Evolutionary conservation across 2,329 filamentous ascomycete genomes (phyloP).

Genomic region (Phyllosticta citrichinensis): DNA sequence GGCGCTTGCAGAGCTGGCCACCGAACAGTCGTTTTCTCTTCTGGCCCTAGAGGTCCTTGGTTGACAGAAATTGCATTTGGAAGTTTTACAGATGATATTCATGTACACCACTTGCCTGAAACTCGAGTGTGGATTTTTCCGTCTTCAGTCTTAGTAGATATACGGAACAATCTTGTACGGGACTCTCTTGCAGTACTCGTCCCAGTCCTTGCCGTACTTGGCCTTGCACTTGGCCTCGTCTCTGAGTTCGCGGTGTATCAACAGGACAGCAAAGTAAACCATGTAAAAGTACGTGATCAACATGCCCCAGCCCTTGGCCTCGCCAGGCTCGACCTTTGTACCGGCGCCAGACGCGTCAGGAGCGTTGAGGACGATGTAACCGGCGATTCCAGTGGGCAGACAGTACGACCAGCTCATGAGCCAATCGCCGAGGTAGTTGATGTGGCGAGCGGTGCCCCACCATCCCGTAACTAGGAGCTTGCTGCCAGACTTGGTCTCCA

Average conservation of each 20-base stretch:
- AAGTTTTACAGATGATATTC: neutral
- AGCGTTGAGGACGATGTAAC: constrained; percentile 56
- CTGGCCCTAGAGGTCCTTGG: neutral
- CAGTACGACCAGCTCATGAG: constrained; percentile 86
- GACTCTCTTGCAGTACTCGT: constrained; percentile 75
- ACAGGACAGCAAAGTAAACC: constrained; percentile 76
- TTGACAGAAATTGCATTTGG: neutral
- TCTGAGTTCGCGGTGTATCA: constrained; percentile 75
- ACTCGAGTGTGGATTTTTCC: neutral
- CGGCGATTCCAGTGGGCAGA: constrained; percentile 74
- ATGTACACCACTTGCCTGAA: neutral
- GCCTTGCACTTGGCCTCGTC: constrained; percentile 84
- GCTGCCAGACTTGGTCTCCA: constrained; percentile 73
- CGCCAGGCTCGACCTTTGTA: constrained; percentile 58
- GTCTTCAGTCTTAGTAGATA: constrained; percentile 51
- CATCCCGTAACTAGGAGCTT: constrained; percentile 76
- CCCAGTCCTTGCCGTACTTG: constrained; percentile 93
- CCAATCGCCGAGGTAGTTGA: constrained; percentile 96
- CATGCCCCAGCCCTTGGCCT: constrained; percentile 73
- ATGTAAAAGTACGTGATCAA: constrained; percentile 92
- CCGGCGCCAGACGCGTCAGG: constrained; percentile 30
- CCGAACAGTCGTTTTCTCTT: neutral
- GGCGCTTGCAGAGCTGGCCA: neutral
- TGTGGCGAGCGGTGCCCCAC: constrained; percentile 87
- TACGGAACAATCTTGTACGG: constrained; percentile 75